Conservation (phyloP, 2,329 filamentous ascomycete genomes). For the Fusarium zealandicum region DNA sequence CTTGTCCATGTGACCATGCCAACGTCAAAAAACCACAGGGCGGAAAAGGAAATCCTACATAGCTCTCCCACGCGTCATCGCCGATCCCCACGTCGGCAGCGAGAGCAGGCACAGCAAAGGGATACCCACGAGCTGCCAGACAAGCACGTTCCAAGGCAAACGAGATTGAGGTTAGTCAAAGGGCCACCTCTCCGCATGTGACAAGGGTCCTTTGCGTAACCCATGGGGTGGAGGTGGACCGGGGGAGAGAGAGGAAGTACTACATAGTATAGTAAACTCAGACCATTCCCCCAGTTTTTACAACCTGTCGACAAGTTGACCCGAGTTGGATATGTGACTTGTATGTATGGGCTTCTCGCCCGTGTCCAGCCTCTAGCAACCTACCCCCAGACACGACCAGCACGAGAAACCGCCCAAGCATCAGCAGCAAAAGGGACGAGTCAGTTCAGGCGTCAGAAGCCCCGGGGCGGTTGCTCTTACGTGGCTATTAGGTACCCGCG, state of each 20-base stretch:
- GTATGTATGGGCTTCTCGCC: not conserved
- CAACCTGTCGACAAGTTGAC: not conserved
- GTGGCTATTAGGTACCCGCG: conserved; percentile 37
- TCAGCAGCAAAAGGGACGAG: not conserved
- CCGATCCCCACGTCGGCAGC: conserved; percentile 16
- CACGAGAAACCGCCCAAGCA: not conserved
- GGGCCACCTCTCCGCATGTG: conserved; percentile 12
- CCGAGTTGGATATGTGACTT: not conserved
- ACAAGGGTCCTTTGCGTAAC: not conserved
- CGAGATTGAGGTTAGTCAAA: conserved; percentile 37
- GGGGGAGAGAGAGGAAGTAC: no score
- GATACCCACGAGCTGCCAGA: conserved; percentile 26
- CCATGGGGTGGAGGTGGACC: not conserved
- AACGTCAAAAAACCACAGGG: conserved; percentile 8
- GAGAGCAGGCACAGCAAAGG: not conserved
- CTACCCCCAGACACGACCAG: not conserved
- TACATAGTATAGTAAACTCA: conserved; percentile 31
- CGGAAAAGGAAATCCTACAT: conserved; percentile 4
- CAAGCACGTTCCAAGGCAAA: conserved; percentile 31
- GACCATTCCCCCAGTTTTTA: conserved; percentile 26
- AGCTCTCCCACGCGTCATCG: conserved; percentile 8
- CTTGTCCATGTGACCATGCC: conserved; percentile 1
- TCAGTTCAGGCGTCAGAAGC: not conserved
- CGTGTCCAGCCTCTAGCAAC: not conserved
- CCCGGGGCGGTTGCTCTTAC: conserved; percentile 33